A percentile compares a stretch with the other conserved stretches of the same genome.
These are phyloP conservation scores for Cercospora beticola DNA, from an alignment of 2,329 filamentous ascomycete species.

Conservation along the genomic window DNA sequence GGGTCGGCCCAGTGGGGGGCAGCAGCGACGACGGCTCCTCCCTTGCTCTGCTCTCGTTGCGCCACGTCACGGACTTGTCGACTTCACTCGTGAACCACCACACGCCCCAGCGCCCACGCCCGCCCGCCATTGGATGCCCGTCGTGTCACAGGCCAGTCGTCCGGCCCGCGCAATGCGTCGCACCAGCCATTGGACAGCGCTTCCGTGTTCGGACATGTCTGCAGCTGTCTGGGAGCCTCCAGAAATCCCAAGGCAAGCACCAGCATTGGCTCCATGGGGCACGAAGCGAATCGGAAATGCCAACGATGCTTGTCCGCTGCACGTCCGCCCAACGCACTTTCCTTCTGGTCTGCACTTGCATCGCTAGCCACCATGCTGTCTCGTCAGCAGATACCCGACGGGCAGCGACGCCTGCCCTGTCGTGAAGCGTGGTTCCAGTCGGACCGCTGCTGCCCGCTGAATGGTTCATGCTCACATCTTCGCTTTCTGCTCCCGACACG, in stretches of 20 bases:
- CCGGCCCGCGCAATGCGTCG: constrained; percentile 17
- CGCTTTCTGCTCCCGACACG: constrained; percentile 2
- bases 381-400: constrained; percentile 8
- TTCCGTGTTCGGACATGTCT: constrained; percentile 12
- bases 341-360: constrained; percentile 16
- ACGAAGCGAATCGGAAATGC: constrained; percentile 14
- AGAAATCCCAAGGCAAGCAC: constrained; percentile 15
- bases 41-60: not conserved
- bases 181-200: constrained; percentile 19
- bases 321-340: constrained; percentile 15
- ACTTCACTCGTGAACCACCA: constrained; percentile 9
- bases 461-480: constrained; percentile 10
- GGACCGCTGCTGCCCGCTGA: constrained; percentile 13
- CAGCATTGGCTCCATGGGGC: constrained; percentile 8
- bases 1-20: constrained; percentile 4
- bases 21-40: not conserved
- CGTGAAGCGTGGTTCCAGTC: constrained; percentile 28
- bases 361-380: constrained; percentile 11
- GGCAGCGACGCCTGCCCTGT: constrained; percentile 14
- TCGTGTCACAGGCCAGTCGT: constrained; percentile 5
- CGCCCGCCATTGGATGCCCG: constrained; percentile 9
- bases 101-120: not conserved
- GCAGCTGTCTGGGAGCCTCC: constrained; percentile 13
- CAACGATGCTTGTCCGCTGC: constrained; percentile 1
- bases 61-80: constrained; percentile 6